Base-by-base conservation (phyloP, 2,329 filamentous ascomycete genomes). In the Colletotrichum melonis region DNA sequence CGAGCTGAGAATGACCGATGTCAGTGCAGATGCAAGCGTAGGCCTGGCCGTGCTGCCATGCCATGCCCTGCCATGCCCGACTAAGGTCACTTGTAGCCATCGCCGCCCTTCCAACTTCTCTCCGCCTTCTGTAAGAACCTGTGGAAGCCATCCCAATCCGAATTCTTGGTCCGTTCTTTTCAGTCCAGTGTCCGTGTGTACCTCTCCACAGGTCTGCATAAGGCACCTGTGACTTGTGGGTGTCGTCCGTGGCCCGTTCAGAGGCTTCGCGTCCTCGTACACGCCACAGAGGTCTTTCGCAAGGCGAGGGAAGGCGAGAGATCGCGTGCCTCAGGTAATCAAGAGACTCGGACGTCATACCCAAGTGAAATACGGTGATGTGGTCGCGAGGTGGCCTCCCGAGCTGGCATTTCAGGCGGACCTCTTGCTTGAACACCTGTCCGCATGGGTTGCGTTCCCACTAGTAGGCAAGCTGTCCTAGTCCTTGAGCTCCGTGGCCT, bases 111-210 rank as follows among this genome's bases (percentile, higher is more conserved):
- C 42, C 19, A 49, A 49, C 42, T 49, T 49, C 42, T 19, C 42
- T 11, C 19, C 19, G 42, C 8, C 42, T 49, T 49, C 42, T 49
- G 42, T 49, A n/a, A 49, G 42, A n/a, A 49, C 16, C 7, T 19
- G 42, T 49, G 42, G 42, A 49, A 49, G 42, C 42, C 42, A n/a
- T 49, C 42, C 42, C 42, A 49, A 67, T 60, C 32, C 60, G 35
- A 24, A 32, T 19, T 46, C 28, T 62, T 67, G 32, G 24, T 67
- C 55, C 32, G 56, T 56, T 42, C 63, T 67, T 42, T 56, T 60
- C 35, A 59, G 54, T 19, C 22, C 19, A 54, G 64, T 63, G 69
- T 67, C 68, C 63, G 63, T 67, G 68, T 67, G 68, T 67, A 32
- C 35, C 35, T 32, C 14, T 63, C 58, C 19, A 54, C 38, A 35